phyloP scores from a whole-genome alignment of 768 basidiomycete species.

The Leucocoprinus birnbaumii region DNA sequence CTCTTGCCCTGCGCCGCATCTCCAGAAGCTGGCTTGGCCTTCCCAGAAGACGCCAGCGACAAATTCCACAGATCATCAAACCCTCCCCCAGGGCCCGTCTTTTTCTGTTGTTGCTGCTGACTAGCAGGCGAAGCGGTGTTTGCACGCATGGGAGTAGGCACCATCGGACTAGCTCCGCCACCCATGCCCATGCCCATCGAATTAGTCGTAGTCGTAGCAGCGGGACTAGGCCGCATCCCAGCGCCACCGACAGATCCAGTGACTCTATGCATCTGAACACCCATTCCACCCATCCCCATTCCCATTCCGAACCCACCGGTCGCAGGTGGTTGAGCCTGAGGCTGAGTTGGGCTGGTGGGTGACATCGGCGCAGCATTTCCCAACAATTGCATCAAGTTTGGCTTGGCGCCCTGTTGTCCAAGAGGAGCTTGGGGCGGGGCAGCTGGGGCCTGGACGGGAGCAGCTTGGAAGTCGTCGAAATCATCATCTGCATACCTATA shows the following conservation, averaged over 20 bases:
- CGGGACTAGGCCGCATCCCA: slow-evolving; percentile 30
- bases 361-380: slow-evolving; percentile 26
- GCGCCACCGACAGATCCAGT: slow-evolving; percentile 25
- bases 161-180: neutral
- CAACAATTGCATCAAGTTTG: slow-evolving; percentile 51
- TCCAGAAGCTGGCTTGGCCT: slow-evolving; percentile 28
- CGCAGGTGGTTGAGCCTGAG: slow-evolving; percentile 26
- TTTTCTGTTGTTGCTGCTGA: slow-evolving; percentile 25
- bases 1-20: slow-evolving; percentile 51
- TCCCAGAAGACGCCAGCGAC: slow-evolving; percentile 57
- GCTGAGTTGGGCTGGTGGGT: slow-evolving; percentile 18
- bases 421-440: slow-evolving; percentile 30
- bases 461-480: slow-evolving; percentile 83
- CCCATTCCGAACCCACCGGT: slow-evolving; percentile 19
- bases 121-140: slow-evolving; percentile 23
- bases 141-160: slow-evolving; percentile 20
- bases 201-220: neutral
- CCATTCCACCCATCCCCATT: slow-evolving; percentile 17
- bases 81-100: slow-evolving; percentile 28
- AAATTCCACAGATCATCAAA: slow-evolving; percentile 92
- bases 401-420: slow-evolving; percentile 27
- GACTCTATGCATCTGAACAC: neutral
- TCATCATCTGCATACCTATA: slow-evolving; percentile 57
- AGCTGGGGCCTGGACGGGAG: slow-evolving; percentile 39
- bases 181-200: neutral